Base-by-base conservation (phyloP, 2,329 filamentous ascomycete genomes). In the Penicillium sp. region DNA sequence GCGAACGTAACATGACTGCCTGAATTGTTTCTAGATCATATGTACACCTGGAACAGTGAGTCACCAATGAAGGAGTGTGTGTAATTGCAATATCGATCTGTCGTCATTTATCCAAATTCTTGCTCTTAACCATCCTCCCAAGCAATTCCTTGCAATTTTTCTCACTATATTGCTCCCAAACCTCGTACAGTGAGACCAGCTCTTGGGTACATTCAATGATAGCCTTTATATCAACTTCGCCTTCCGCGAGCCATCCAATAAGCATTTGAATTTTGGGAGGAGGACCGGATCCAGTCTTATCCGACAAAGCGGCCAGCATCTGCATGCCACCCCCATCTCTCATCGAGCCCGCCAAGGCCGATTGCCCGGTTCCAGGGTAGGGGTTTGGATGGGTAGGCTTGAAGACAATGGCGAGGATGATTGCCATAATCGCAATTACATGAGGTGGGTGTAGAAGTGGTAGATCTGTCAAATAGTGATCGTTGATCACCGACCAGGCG, bases 161-260 rank as follows among this genome's bases (percentile, higher is more conserved):
- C 65, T 88, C 85, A 51, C 76, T 83, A 66, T 85, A 88, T 55
- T 78, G 77, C 61, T 88, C 85, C 84, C 85, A 88, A 1, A 84
- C 74, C 67, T 95, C 90, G 69, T 96, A 96, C 59, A 96, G 83
- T 3, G 90, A 92, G 49, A 97, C 90, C 58, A 96, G 82, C 75
- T 96, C 92, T 74, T 97, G 92, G 0, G 90, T 93, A 67, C 89
- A 91, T 72, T 96, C 90, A 47, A 96, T 88, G 71, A 95, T 87
- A 30, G 86, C 88, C 61, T 90, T 85, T 66, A 96, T 88, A 65
- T 95, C 90, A 40, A 96, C 84, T 53, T 85, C 88, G 65, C 90
- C 94, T 68, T 96, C 91, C 1, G 91, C 89, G 53, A 96, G 79
- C 88, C 91, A 97, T 38, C 84, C 83, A 9, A 90, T 83, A 38